These are phyloP conservation scores for Dunaliella salina DNA, from an alignment of 163 green algal species.

Conservation along the genomic window DNA sequence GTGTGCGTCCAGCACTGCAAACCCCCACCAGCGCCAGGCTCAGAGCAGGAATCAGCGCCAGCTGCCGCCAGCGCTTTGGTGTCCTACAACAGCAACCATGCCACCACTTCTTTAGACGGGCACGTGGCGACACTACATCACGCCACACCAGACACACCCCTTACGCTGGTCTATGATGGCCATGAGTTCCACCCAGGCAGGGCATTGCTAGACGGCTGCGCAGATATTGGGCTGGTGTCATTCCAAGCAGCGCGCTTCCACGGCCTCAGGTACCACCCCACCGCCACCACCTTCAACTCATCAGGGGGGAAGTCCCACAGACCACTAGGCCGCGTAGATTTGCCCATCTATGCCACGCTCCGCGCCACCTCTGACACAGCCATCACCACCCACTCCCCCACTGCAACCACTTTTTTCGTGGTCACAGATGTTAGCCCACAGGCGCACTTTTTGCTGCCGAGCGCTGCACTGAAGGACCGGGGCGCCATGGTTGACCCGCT, in stretches of 20 bases:
- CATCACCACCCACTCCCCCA: neutral
- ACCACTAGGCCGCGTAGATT: neutral
- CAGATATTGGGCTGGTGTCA: neutral
- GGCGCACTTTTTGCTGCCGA: neutral
- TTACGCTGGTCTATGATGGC: no score
- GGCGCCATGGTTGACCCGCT: no score
- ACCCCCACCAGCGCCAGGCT: no score
- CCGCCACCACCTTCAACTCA: neutral
- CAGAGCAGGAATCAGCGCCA: no score
- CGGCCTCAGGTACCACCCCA: neutral
- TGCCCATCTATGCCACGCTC: neutral
- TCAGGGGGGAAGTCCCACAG: neutral
- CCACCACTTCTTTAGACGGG: no score
- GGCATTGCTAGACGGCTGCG: neutral
- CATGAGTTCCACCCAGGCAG: neutral
- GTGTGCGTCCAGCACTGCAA: no score
- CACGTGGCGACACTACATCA: no score
- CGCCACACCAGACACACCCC: no score
- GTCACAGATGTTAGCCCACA: neutral
- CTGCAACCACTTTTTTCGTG: neutral
- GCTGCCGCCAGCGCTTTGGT: no score
- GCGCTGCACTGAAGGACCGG: neutral
- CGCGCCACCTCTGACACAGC: neutral
- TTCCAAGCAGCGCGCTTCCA: neutral
- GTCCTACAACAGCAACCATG: no score